Evolutionary conservation across 106 monocot species (phyloP).

Genomic region (Apostasia shenzhenica): DNA sequence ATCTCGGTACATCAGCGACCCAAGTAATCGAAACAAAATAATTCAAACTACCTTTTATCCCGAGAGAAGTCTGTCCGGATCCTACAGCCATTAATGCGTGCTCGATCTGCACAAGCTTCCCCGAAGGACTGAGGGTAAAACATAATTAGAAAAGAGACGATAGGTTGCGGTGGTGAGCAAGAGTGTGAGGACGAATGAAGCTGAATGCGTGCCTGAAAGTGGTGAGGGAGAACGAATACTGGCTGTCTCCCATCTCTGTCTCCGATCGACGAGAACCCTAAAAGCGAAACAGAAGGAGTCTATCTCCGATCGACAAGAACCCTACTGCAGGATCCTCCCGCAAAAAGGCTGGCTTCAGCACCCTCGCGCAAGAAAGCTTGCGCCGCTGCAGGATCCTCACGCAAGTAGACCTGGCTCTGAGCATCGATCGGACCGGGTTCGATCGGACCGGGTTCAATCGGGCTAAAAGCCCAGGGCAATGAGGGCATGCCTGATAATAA

Average conservation of each 20-base stretch:
- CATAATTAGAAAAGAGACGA: conserved; percentile 10
- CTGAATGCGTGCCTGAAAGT: conserved; percentile 16
- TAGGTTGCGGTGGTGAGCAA: neutral
- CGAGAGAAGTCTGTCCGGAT: conserved; percentile 96
- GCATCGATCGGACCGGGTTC: too few species aligned
- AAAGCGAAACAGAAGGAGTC: too few species aligned
- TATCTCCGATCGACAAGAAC: neutral
- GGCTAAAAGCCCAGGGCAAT: too few species aligned
- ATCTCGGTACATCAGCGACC: too few species aligned
- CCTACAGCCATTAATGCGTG: conserved; percentile 89
- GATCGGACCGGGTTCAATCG: too few species aligned
- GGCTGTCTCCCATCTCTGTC: conserved; percentile 13
- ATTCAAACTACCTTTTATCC: conserved; percentile 72
- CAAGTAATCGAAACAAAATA: too few species aligned
- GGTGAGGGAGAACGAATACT: conserved; percentile 23
- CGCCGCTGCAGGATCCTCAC: too few species aligned
- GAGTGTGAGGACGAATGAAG: neutral
- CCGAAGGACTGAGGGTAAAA: conserved; percentile 82
- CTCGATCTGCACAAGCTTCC: conserved; percentile 99
- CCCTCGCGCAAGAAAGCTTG: neutral
- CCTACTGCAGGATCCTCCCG: neutral
- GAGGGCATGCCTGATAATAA: too few species aligned
- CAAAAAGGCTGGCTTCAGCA: neutral
- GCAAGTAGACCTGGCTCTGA: too few species aligned
- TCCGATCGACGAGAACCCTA: too few species aligned